phyloP scores from a whole-genome alignment of 129 eudicot species.

The Chrysanthemum lavandulifolium region DNA sequence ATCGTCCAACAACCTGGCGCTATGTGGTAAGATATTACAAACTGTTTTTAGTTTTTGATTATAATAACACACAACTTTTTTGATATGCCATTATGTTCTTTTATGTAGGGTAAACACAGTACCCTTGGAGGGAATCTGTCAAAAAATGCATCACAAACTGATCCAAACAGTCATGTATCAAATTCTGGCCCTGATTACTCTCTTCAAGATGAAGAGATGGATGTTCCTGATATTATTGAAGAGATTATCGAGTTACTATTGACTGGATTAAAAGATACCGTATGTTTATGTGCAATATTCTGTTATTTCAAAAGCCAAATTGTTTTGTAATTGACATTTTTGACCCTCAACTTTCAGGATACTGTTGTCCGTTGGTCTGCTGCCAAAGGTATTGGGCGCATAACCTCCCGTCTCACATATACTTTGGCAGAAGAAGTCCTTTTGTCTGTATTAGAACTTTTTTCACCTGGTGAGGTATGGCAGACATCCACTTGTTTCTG shows the following conservation, averaged over 20 bases:
- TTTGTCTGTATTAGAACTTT: conserved; percentile 83
- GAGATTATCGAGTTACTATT: conserved; percentile 78
- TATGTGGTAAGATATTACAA: conserved; percentile 71
- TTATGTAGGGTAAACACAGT: conserved; percentile 64
- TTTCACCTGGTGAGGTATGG: conserved; percentile 95
- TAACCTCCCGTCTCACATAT: conserved; percentile 76
- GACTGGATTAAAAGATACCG: conserved; percentile 90
- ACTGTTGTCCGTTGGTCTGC: conserved; percentile 99
- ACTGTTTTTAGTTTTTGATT: background rate
- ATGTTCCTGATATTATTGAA: conserved; percentile 87
- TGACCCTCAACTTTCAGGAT: conserved; percentile 50
- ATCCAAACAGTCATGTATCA: conserved; percentile 24
- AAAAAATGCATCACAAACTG: conserved; percentile 27
- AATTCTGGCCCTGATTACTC: conserved; percentile 34
- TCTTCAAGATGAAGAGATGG: conserved; percentile 81
- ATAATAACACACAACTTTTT: background rate
- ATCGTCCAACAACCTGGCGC: conserved; percentile 85
- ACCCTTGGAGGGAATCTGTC: conserved; percentile 63
- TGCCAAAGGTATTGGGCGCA: conserved; percentile 98
- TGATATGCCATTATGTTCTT: conserved; percentile 16
- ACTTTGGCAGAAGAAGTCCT: conserved; percentile 87
- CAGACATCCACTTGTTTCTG: conserved; percentile 16
- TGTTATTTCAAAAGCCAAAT: conserved; percentile 10
- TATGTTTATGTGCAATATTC: conserved; percentile 46
- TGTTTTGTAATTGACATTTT: background rate